Evolutionary conservation across 139 green algal species (phyloP).

Genomic region (Volvox africanus): DNA sequence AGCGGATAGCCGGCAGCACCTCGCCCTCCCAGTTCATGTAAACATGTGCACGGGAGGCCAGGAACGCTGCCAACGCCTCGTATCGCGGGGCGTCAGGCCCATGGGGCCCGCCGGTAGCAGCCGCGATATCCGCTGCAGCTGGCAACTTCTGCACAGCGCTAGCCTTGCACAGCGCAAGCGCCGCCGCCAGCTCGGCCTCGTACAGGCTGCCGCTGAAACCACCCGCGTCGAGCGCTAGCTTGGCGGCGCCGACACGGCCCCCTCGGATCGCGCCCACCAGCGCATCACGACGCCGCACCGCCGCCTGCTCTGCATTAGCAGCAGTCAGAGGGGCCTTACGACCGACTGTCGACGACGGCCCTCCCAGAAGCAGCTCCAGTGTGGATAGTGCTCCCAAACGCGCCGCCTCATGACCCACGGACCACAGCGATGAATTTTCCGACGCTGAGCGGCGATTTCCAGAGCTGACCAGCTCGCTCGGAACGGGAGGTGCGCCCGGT

Average conservation of each 20-base stretch:
- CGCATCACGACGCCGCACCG: conserved; percentile 1
- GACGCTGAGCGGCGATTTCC: neutral
- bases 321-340: neutral
- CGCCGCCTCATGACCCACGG: conserved; percentile 19
- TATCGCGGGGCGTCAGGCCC: neutral
- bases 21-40: conserved; percentile 31
- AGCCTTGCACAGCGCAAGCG: conserved; percentile 12
- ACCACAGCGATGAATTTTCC: neutral
- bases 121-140: neutral
- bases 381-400: conserved; percentile 10
- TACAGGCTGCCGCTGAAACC: neutral
- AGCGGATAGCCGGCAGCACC: conserved; percentile 6
- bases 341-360: neutral
- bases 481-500: neutral
- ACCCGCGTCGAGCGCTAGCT: conserved; percentile 18
- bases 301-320: neutral
- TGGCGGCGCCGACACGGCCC: conserved; percentile 25
- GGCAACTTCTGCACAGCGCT: neutral
- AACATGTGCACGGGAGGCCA: conserved; percentile 19
- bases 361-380: neutral
- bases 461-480: neutral
- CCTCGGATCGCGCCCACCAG: conserved; percentile 30
- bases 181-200: conserved; percentile 30
- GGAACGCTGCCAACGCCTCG: conserved; percentile 10
- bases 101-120: neutral